Evolutionary conservation across 1,139 yeast genomes (phyloP).

Genomic region (Suhomyces maxii): DNA sequence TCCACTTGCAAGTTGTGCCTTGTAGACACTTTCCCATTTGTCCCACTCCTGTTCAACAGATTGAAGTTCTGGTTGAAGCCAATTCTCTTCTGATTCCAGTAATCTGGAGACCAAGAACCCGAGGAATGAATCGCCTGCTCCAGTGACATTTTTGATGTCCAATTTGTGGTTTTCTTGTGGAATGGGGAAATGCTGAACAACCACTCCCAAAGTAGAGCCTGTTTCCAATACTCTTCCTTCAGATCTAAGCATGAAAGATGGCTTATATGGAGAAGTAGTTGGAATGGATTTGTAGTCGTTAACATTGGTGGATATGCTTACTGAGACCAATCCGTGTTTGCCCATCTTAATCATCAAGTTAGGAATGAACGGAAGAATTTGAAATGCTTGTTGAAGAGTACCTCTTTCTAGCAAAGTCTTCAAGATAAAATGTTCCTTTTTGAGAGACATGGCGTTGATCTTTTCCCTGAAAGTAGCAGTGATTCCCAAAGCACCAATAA

Average conservation of each 20-base stretch:
- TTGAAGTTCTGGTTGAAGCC: conserved; percentile 26
- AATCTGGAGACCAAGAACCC: conserved; percentile 47
- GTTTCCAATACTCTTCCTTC: conserved; percentile 15
- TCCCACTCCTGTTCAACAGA: conserved; percentile 33
- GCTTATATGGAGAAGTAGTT: conserved; percentile 34
- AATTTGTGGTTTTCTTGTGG: conserved; percentile 38
- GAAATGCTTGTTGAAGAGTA: conserved; percentile 65
- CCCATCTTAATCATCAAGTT: conserved; percentile 70
- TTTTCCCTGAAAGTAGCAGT: conserved; percentile 46
- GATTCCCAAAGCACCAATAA: conserved; percentile 61
- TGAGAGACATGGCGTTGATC: conserved; percentile 28
- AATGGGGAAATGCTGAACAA: conserved; percentile 62
- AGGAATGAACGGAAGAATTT: conserved; percentile 72
- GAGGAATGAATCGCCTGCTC: conserved; percentile 73
- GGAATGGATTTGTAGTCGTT: conserved; percentile 37
- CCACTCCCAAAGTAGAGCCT: conserved; percentile 44
- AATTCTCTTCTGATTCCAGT: conserved; percentile 17
- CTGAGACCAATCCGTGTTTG: conserved; percentile 55
- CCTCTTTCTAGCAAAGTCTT: conserved; percentile 45
- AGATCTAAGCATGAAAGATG: conserved; percentile 21
- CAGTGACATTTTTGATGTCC: conserved; percentile 55
- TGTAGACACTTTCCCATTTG: conserved; percentile 37
- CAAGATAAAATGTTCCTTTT: conserved; percentile 17
- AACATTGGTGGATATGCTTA: conserved; percentile 35
- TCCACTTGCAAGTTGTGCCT: conserved; percentile 59